Evolutionary conservation across 2,329 filamentous ascomycete species (phyloP), one percentile per base, ranked within the genome.

Genomic region (Amylocarpus encephaloides): DNA sequence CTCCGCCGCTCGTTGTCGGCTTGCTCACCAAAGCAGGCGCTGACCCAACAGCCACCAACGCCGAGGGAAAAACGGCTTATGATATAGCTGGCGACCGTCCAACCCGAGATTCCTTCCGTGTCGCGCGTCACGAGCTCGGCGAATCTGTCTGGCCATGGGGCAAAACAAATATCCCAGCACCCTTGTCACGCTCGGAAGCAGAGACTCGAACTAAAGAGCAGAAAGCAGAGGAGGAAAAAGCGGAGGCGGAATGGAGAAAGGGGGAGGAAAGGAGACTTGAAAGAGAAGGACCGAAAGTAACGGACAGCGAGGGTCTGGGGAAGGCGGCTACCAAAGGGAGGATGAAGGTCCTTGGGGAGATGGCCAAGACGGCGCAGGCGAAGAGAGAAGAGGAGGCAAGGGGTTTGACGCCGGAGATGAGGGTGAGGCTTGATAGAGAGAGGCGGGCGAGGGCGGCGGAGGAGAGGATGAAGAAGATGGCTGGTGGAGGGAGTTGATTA

Each of bases 371-470:
- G 15, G 85, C 85, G 0, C 81, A 90, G 61, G 88, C 96, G 66
- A 82, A 79, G 64, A 78, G 90, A 56, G 86, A 92, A 64, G 89
- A 94, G 64, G 90, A 96, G 67, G 78, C 79, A 43, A 80, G 88
- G 56, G 91, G 92, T 0, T 74, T 97, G 71, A 94, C 88, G 38
- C 83, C 88, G 0, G 92, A 97, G 70, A 91, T 93, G 80, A 80
- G 83, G 66, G 80, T 83, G 78, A 82, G 79, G 65, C 68, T 97
- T 48, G 93, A 97, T 67, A 76, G 93, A 59, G 93, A 98, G 70
- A 76, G 90, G 60, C 84, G 92, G 63, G 93, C 93, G 3, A 81
- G 92, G 61, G 93, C 93, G 7, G 92, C 91, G 0, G 93, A 97
- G 70, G 91, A 92, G 71, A 81, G 92, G 64, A 76, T 96, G 52